Conservation (phyloP, 106 monocot genomes). For the Apostasia ramifera region DNA sequence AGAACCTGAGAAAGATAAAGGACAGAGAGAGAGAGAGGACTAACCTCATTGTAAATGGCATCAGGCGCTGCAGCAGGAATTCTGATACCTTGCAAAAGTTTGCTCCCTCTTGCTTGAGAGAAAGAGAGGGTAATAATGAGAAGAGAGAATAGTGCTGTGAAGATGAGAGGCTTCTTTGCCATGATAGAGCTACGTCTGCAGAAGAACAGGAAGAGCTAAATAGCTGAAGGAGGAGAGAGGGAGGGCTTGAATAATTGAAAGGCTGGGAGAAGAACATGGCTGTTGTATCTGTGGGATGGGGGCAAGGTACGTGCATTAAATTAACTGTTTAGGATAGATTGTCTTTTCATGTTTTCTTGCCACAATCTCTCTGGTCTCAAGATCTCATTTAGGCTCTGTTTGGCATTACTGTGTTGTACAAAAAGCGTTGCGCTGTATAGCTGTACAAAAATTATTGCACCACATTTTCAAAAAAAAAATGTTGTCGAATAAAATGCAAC, state of each 20-base stretch:
- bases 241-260: conserved; percentile 20
- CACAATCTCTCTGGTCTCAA: too few relatives aligned
- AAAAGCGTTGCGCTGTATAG: too few relatives aligned
- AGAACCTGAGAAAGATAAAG: too few relatives aligned
- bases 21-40: too few relatives aligned
- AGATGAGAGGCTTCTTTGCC: conserved; percentile 3
- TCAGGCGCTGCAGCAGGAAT: not conserved
- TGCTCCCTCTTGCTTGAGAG: not conserved
- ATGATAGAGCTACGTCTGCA: not conserved
- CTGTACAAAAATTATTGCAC: too few relatives aligned
- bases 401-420: too few relatives aligned
- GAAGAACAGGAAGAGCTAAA: not conserved
- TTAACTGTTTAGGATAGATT: not conserved
- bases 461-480: too few relatives aligned
- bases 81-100: not conserved
- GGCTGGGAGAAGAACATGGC: conserved; percentile 12
- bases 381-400: too few relatives aligned
- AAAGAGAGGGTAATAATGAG: conserved; percentile 4
- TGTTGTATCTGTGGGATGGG: conserved; percentile 11
- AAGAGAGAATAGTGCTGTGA: not conserved
- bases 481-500: too few relatives aligned
- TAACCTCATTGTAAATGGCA: too few relatives aligned
- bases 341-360: not conserved
- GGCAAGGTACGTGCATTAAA: conserved; percentile 4
- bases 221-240: conserved; percentile 5